A percentile compares a stretch with the other conserved stretches of the same genome.
phyloP scores from a whole-genome alignment of 2,329 filamentous ascomycete genomes.

The Fulvia fulva region DNA sequence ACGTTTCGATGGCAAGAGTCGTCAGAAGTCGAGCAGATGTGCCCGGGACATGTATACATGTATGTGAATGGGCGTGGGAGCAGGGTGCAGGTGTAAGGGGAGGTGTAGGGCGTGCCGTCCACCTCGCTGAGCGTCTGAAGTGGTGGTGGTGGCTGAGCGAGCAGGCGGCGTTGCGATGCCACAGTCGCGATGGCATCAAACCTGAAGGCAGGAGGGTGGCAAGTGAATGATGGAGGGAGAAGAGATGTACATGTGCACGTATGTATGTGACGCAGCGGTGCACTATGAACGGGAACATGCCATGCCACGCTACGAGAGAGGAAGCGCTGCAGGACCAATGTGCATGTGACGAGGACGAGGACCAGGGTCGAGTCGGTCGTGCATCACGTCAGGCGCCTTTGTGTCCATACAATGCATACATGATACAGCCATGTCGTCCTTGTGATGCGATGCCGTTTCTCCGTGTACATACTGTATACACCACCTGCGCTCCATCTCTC shows the following conservation, averaged over 20 bases:
- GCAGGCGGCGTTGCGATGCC: neutral
- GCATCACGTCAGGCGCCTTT: no score
- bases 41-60: no score
- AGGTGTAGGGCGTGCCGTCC: neutral
- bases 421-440: no score
- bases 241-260: neutral
- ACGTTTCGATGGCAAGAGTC: constrained; percentile 73
- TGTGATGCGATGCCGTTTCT: neutral
- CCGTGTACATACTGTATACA: neutral
- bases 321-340: no score
- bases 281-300: neutral
- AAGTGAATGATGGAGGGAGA: neutral
- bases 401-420: no score
- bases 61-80: no score
- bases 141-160: neutral
- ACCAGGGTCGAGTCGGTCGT: no score
- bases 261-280: neutral
- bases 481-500: no score
- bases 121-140: neutral
- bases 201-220: neutral
- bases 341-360: no score
- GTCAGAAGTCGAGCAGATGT: constrained; percentile 37
- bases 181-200: neutral
- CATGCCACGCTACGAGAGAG: neutral
- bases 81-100: no score